Evolutionary conservation across 1,284 basidiomycete species (phyloP), one percentile per base, ranked within the genome.

Genomic region (Melampsora larici-populina): DNA sequence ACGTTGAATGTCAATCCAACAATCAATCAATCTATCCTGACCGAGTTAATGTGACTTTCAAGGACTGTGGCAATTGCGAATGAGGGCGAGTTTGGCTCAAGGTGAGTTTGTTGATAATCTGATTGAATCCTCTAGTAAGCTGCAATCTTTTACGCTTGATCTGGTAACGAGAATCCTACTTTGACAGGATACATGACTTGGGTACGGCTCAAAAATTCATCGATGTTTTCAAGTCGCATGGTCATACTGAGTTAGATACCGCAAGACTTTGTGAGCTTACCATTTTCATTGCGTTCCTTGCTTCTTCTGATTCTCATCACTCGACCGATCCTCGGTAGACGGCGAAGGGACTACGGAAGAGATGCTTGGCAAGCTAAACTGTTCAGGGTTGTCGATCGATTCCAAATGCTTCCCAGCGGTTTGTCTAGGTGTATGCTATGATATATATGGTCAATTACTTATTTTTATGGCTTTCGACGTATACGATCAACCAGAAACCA

Each of bases 191-290:
- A 8, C 40, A 40, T 43, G 65, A 67, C 40, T 29, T 24, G 31
- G 21, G 31, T 24, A 48, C n/a, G 8, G 65, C 36, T 33, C 81
- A 80, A 13, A 55, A 78, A 9, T 81, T 82, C 49, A 74, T 82
- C 9, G 79, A 81, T 77, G 79, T 79, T 62, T 80, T 81, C 70
- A 80, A 80, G 40, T 72, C 80, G 17, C 81, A 82, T 67, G 81
- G 82, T 0, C 80, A 81, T 63, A 78, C 64, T 15, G 81, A 82
- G 51, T 78, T 82, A 40, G 82, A 81, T 75, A 81, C 81, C 0
- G 82, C 82, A 1, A 79, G 81, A 9, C 79, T 80, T 79, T 82
- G 82, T 79, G 80, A 80, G 17, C 36, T 21, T n/a, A 11, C 40
- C n/a, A 43, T 2, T 43, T 13, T 43, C 9, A 43, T 43, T 15